Base-by-base conservation (phyloP, 495 filamentous ascomycete genomes). In the Neurospora sp. region DNA sequence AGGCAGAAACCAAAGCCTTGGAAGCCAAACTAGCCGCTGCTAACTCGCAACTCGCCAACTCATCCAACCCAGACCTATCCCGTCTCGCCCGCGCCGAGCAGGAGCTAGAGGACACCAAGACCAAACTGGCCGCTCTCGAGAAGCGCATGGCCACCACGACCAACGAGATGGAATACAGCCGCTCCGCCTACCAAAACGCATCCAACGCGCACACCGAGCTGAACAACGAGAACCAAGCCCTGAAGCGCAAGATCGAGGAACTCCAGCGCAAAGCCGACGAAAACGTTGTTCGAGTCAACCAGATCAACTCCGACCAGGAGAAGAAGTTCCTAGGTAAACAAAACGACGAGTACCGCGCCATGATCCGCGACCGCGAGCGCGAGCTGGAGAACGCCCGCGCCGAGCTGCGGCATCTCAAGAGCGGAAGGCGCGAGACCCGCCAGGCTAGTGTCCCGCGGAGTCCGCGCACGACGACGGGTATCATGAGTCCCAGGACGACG, bases 131-230 rank as follows among this genome's bases (percentile, higher is more conserved):
- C 7, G 70, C 61, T 4, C 76, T 81, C 10, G 85, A 89, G 72
- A 85, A 83, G 78, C 87, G 85, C 41, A 16, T 82, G n/a, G 73
- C 76, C 5, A 71, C 38, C n/a, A 40, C 73, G 1, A 75, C 82
- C 39, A 80, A 76, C 18, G 87, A 90, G 14, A 75, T 81, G 31
- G 91, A 91, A 16, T 93, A 89, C 77, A 83, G 83, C 41, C 86
- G 89, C 61, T 82, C 85, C 20, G 83, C 87, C 41, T 94, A 93
- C 73, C 90, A 93, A 70, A 82, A 84, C 41, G 89, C 89, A 1
- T 91, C 90, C 16, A 88, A 81, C 18, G 80, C 81, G 0, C 85
- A 85, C 11, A 82, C 80, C 18, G 86, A 89, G 46, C 80, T 87
- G 20, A 78, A 78, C 18, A 81, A 80, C 31, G 88, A 91, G 79